phyloP scores from a whole-genome alignment of 257 asterid species.

The Solanum virginianum region DNA sequence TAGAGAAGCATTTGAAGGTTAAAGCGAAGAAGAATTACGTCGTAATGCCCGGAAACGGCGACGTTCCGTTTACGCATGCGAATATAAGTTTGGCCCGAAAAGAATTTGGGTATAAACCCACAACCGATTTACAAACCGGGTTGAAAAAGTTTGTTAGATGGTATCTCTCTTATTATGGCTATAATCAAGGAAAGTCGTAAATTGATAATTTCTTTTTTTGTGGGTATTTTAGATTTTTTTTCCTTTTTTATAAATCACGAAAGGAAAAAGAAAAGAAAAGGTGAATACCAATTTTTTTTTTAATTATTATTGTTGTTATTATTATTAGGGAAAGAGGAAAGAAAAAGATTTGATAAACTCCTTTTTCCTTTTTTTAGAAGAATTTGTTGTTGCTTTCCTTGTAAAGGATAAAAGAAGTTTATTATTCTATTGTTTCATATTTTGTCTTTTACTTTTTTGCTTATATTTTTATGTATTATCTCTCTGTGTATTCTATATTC shows the following conservation, averaged over 20 bases:
- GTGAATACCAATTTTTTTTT: slow-evolving; percentile 15
- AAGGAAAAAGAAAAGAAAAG: not conserved
- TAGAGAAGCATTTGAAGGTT: slow-evolving; percentile 58
- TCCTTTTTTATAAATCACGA: not conserved
- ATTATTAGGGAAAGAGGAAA: slow-evolving; percentile 12
- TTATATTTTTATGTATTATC: not conserved
- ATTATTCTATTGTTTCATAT: not conserved
- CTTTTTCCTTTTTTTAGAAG: slow-evolving; percentile 6
- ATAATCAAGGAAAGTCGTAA: slow-evolving; percentile 45
- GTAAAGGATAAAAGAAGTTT: slow-evolving; percentile 19
- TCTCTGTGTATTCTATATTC: not conserved
- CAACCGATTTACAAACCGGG: slow-evolving; percentile 81
- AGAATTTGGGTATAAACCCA: slow-evolving; percentile 65
- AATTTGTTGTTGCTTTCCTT: slow-evolving; percentile 3
- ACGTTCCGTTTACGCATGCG: slow-evolving; percentile 76
- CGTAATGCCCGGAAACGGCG: slow-evolving; percentile 86
- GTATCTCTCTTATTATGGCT: slow-evolving; percentile 58
- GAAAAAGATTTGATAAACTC: slow-evolving; percentile 4
- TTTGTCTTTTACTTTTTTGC: not conserved
- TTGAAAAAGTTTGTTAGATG: slow-evolving; percentile 67
- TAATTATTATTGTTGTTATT: not conserved
- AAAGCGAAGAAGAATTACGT: slow-evolving; percentile 53
- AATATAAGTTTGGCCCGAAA: slow-evolving; percentile 56
- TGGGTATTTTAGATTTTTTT: not conserved
- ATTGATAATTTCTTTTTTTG: slow-evolving; percentile 8